Evolutionary conservation across 1,139 yeast genomes (phyloP), one percentile per base, ranked within the genome.

Genomic region (Nakaseomyces kungkrabaensis): DNA sequence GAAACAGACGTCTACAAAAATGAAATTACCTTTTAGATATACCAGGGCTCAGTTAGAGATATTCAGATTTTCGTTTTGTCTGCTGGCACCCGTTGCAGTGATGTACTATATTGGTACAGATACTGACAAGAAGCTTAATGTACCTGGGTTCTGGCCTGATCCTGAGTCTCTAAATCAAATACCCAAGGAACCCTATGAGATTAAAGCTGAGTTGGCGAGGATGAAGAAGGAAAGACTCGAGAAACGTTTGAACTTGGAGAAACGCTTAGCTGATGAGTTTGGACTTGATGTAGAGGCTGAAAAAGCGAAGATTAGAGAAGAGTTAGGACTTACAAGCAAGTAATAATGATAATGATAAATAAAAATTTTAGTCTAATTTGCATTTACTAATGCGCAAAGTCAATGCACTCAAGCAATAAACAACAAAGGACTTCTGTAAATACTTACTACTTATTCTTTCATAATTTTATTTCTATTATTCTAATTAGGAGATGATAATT

Each of bases 111-210:
- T 88, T 48, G 97, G 97, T 63, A 76, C 85, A 43, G 90, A 89
- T 60, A 85, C 97, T 1, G 96, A 90, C 67, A 79, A 76, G 59
- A 89, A 88, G 70, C 81, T 90, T 66, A 87, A 88, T 63, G 81
- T 89, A 50, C 95, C 95, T n/a, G 96, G 96, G 17, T 89, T 87
- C 68, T 88, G 96, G 96, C 97, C 97, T 1, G 97, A 89, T 67
- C 97, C 97, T 38, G 85, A 85, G 37, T 84, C 96, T 1, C 75
- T 88, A 59, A 88, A 89, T 65, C 85, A 85, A 68, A 82, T 90
- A 37, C 97, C 97, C 3, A 90, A 88, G 64, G 97, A 89, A 63
- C 90, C 90, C 8, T 87, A 85, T 60, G 97, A 90, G 64, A 87
- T 89, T 55, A 84, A 86, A 62, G 92, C 95, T 0, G 97, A 90